A percentile compares a stretch with the other conserved stretches of the same genome.
These are phyloP conservation scores for Fusarium sp. DNA, from an alignment of 2,329 filamentous ascomycete genomes.

Conservation along the genomic window DNA sequence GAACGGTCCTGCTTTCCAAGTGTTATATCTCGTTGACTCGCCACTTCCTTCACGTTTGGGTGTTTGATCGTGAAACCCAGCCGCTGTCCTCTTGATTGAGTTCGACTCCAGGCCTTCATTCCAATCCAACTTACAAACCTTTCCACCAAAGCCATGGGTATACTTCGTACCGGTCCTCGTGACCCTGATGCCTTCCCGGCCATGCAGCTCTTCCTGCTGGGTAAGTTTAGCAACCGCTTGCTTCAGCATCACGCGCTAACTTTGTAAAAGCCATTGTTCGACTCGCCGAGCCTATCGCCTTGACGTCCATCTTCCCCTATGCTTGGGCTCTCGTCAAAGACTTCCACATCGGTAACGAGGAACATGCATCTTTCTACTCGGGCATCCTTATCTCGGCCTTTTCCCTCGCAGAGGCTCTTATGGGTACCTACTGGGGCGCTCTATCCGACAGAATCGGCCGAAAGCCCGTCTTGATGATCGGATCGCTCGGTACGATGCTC, in stretches of 20 bases:
- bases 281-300: constrained; percentile 89
- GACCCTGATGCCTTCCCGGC: constrained; percentile 82
- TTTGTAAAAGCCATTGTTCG: constrained; percentile 81
- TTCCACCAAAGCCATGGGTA: constrained; percentile 59
- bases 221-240: constrained; percentile 61
- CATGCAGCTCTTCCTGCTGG: constrained; percentile 83
- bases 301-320: constrained; percentile 94
- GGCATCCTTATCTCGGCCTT: constrained; percentile 89
- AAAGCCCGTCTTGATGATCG: constrained; percentile 85
- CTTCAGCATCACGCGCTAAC: constrained; percentile 63
- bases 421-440: constrained; percentile 88
- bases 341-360: constrained; percentile 76
- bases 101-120: constrained; percentile 3
- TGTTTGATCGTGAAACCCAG: constrained; percentile 6
- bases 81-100: constrained; percentile 11
- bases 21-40: neutral
- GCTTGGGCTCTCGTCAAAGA: constrained; percentile 85
- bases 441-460: constrained; percentile 85
- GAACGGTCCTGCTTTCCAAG: constrained; percentile 3
- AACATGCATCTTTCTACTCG: constrained; percentile 87
- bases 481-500: constrained; percentile 83
- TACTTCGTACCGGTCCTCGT: constrained; percentile 63
- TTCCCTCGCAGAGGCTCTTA: constrained; percentile 82
- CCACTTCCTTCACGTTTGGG: constrained; percentile 3
- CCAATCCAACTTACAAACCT: neutral